Percentiles rank a stretch among this genome's conserved stretches.
Conservation (phyloP, 352 stramenopile genomes). For the Phytophthora colocasiae region DNA sequence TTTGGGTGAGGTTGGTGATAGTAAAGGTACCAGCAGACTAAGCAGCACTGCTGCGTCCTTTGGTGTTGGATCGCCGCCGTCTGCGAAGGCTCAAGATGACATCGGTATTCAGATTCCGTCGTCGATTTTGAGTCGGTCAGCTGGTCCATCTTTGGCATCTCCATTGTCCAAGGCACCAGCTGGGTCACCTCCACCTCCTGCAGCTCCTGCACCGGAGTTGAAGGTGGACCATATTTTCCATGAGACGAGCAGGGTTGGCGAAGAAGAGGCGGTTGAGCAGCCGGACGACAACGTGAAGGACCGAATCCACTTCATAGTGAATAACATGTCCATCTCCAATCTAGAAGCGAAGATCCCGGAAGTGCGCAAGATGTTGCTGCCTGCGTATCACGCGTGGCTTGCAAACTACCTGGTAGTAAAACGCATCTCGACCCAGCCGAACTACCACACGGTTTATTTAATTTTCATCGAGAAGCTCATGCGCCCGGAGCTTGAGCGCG, state of each 20-base stretch:
- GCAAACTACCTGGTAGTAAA: slow-evolving; percentile 99
- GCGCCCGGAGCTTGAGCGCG: slow-evolving; percentile 90
- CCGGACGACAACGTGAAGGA: slow-evolving; percentile 92
- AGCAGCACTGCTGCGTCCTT: slow-evolving; percentile 31
- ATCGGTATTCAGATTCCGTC: slow-evolving; percentile 48
- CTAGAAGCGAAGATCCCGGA: slow-evolving; percentile 97
- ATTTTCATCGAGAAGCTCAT: slow-evolving; percentile 98
- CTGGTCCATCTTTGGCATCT: slow-evolving; percentile 55
- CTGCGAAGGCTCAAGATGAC: slow-evolving; percentile 41
- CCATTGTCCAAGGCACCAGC: slow-evolving; percentile 50
- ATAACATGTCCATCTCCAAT: slow-evolving; percentile 99
- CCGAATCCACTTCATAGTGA: slow-evolving; percentile 99
- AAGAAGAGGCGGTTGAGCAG: slow-evolving; percentile 68
- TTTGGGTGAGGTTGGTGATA: slow-evolving; percentile 21
- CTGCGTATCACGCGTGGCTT: slow-evolving; percentile 97
- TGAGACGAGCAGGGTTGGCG: slow-evolving; percentile 65
- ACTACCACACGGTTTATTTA: slow-evolving; percentile 98
- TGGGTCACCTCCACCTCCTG: slow-evolving; percentile 49
- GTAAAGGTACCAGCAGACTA: slow-evolving; percentile 35
- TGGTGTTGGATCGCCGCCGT: slow-evolving; percentile 24
- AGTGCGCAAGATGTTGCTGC: slow-evolving; percentile 94
- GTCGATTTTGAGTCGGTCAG: slow-evolving; percentile 53
- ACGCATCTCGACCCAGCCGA: slow-evolving; percentile 98
- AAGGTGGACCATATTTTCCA: slow-evolving; percentile 89
- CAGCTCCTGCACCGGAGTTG: slow-evolving; percentile 59